Percentiles rank a stretch among this genome's conserved stretches.
phyloP scores from a whole-genome alignment of 2,329 filamentous ascomycete genomes.

The Alternaria conjuncta region DNA sequence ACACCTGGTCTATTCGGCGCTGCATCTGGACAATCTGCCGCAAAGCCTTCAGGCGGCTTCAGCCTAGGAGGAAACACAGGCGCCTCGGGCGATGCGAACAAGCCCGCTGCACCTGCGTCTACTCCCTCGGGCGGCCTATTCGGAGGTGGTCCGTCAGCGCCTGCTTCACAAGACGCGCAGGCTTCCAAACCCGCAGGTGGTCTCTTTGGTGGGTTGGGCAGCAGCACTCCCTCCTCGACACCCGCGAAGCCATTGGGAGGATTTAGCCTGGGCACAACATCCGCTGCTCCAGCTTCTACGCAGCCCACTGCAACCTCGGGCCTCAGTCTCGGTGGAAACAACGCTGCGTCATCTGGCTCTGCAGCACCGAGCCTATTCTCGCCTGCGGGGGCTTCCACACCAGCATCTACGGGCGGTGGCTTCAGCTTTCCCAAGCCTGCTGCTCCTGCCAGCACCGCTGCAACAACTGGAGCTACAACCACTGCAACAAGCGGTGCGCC shows the following conservation, averaged over 20 bases:
- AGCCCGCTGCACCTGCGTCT: constrained; percentile 34
- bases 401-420: constrained; percentile 20
- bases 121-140: constrained; percentile 29
- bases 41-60: constrained; percentile 31
- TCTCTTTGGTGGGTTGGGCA: constrained; percentile 35
- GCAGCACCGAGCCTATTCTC: constrained; percentile 31
- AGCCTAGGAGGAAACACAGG: constrained; percentile 28
- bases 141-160: constrained; percentile 29
- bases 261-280: constrained; percentile 37
- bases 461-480: constrained; percentile 26
- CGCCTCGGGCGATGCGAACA: constrained; percentile 40
- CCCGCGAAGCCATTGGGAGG: constrained; percentile 35
- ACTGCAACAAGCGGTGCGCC: constrained; percentile 23
- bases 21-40: constrained; percentile 23
- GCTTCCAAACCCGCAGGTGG: constrained; percentile 36
- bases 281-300: constrained; percentile 29
- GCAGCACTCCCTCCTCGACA: constrained; percentile 38
- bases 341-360: constrained; percentile 28
- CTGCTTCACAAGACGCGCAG: constrained; percentile 43
- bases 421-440: constrained; percentile 22
- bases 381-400: constrained; percentile 18
- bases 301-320: constrained; percentile 26
- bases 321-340: constrained; percentile 32
- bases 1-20: constrained; percentile 39
- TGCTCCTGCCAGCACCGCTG: constrained; percentile 23